Evolutionary conservation across 2,329 filamentous ascomycete genomes (phyloP).

Genomic region (Fusarium aywerte): DNA sequence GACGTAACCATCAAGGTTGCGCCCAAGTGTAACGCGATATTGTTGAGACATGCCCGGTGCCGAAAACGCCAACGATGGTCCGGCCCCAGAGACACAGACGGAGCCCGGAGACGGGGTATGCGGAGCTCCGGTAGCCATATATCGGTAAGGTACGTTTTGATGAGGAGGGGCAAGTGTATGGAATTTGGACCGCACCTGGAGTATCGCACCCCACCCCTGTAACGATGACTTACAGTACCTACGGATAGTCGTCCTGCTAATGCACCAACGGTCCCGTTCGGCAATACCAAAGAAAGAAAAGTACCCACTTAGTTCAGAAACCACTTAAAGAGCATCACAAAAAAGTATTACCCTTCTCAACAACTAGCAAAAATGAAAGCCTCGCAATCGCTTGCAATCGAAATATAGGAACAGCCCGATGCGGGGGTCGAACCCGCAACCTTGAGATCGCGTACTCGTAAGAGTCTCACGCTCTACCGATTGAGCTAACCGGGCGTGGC

Average conservation of each 20-base stretch:
- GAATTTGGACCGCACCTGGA: constrained; percentile 21
- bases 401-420: constrained; percentile 53
- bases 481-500: constrained; percentile 40
- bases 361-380: constrained; percentile 19
- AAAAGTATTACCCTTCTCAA: background rate
- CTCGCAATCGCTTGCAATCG: constrained; percentile 29
- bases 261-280: too few relatives aligned
- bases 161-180: background rate
- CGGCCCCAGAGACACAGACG: constrained; percentile 12
- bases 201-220: constrained; percentile 7
- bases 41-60: constrained; percentile 19
- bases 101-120: constrained; percentile 19
- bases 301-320: background rate
- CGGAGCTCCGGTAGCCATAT: constrained; percentile 32
- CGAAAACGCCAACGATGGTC: constrained; percentile 21
- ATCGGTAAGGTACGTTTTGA: background rate
- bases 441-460: constrained; percentile 58
- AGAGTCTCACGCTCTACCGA: constrained; percentile 74
- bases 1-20: constrained; percentile 34
- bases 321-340: background rate
- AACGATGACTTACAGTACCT: too few relatives aligned
- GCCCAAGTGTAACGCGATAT: constrained; percentile 27
- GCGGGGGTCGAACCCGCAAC: constrained; percentile 64
- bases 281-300: too few relatives aligned
- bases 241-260: too few relatives aligned